Conservation (phyloP, 768 basidiomycete genomes). For the Gautieria morchelliformis region DNA sequence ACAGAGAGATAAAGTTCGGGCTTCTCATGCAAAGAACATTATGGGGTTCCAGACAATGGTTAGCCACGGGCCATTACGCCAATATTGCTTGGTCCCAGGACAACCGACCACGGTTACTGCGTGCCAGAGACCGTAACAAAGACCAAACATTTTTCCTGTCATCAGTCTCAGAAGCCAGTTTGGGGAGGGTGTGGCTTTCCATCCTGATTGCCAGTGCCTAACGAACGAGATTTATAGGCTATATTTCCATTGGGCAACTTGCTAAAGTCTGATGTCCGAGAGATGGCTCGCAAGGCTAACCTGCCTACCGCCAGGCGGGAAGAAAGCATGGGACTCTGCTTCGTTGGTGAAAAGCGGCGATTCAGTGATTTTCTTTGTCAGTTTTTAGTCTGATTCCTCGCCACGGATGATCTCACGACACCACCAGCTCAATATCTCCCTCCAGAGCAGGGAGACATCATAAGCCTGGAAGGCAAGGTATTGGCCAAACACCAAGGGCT, state of each 20-base stretch:
- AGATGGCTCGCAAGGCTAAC: constrained; percentile 49
- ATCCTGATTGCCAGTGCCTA: background rate
- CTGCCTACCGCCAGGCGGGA: constrained; percentile 66
- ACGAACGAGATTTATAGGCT: constrained; percentile 22
- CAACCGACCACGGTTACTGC: constrained; percentile 27
- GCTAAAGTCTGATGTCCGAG: constrained; percentile 63
- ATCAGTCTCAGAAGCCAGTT: constrained; percentile 55
- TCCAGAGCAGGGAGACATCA: constrained; percentile 59
- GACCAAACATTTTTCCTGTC: constrained; percentile 93
- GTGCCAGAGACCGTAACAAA: constrained; percentile 50
- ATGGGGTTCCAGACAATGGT: constrained; percentile 40
- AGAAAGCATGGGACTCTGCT: constrained; percentile 94
- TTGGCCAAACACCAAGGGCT: constrained; percentile 62
- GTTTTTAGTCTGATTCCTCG: constrained; percentile 14
- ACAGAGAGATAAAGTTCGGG: constrained; percentile 90
- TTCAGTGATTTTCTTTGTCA: constrained; percentile 69
- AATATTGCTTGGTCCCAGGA: constrained; percentile 42
- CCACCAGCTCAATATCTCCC: constrained; percentile 64
- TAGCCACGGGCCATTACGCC: constrained; percentile 92
- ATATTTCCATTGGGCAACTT: constrained; percentile 69
- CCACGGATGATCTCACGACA: background rate
- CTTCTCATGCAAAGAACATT: constrained; percentile 28
- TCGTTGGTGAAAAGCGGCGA: constrained; percentile 71
- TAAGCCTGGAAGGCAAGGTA: constrained; percentile 46
- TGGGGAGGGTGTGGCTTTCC: constrained; percentile 33